Evolutionary conservation across 495 filamentous ascomycete genomes (phyloP).

Genomic region (Penicillium bovifimosum): DNA sequence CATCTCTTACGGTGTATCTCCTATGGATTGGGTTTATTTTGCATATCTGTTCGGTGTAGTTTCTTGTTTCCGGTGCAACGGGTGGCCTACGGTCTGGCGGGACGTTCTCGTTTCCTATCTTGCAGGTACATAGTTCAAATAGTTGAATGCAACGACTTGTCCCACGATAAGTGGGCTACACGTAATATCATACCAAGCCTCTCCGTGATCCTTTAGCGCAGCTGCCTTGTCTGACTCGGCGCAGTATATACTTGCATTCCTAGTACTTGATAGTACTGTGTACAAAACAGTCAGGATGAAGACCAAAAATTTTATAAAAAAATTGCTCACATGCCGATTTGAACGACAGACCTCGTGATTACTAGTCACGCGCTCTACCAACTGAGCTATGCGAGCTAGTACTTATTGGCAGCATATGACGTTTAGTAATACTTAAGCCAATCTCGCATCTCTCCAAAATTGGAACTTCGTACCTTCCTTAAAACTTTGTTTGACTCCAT

Average conservation of each 20-base stretch:
- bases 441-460: too few relatives aligned
- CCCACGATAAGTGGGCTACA: constrained; percentile 9
- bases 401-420: background rate
- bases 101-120: constrained; percentile 24
- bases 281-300: background rate
- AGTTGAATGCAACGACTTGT: constrained; percentile 14
- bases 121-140: constrained; percentile 25
- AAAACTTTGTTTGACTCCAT: too few relatives aligned
- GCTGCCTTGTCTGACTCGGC: too few relatives aligned
- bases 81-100: constrained; percentile 23
- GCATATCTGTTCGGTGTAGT: constrained; percentile 9
- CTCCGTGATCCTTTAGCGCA: too few relatives aligned
- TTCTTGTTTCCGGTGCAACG: constrained; percentile 2
- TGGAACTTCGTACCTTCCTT: too few relatives aligned
- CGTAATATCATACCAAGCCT: background rate
- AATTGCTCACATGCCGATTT: constrained; percentile 3
- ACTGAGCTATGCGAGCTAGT: constrained; percentile 5
- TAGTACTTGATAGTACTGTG: too few relatives aligned
- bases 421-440: too few relatives aligned
- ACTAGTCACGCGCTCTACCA: constrained; percentile 8
- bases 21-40: constrained; percentile 10
- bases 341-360: constrained; percentile 6
- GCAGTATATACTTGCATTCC: background rate
- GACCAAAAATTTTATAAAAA: background rate
- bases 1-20: constrained; percentile 1